Evolutionary conservation across 2,329 filamentous ascomycete genomes (phyloP), one percentile per base, ranked within the genome.

Genomic region (Aaosphaeria pasadenensis): DNA sequence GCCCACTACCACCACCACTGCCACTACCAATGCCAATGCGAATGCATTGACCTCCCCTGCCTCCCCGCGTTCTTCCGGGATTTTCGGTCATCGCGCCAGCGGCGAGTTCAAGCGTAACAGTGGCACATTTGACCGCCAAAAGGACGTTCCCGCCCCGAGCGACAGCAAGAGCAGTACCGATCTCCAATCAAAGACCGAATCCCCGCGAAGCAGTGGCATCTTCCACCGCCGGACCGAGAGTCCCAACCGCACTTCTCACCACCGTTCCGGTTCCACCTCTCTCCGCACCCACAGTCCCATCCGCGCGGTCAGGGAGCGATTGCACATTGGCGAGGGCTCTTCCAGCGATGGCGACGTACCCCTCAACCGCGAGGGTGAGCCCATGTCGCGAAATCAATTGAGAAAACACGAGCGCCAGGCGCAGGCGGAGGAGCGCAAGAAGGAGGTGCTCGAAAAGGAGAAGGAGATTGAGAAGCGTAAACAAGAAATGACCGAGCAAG

Each of bases 321-420:
- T 73, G 31, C 66, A 69, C 52, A 57, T 74, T 45, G 65, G 58
- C 43, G 57, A 59, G 35, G 57, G 57, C 50, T 64, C 64, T 24
- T 67, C 63, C 28, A 66, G 62, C 50, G 67, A 69, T 7, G 57
- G 58, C 32, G 63, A 67, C 40, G 41, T 52, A 6, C 74, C 75
- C 13, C 66, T 78, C 54, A 78, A 78, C 62, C 67, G 74, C 41
- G 73, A 77, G 28, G 76, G 75, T 45, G 74, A 78, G 60, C 69
- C 69, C 42, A 72, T 77, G 70, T 77, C 74, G 52, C 71, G 70
- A 49, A 75, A 76, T 52, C 76, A 79, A 63, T 62, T 71, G 53
- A 73, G 74, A 45, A 79, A 79, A 65, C 69, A 74, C 50, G 73
- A 77, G 58, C 69, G 64, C 48, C 69, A 73, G 50, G 72, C 67